phyloP scores from a whole-genome alignment of 305 asterid genomes.

The Solanum hybrid region DNA sequence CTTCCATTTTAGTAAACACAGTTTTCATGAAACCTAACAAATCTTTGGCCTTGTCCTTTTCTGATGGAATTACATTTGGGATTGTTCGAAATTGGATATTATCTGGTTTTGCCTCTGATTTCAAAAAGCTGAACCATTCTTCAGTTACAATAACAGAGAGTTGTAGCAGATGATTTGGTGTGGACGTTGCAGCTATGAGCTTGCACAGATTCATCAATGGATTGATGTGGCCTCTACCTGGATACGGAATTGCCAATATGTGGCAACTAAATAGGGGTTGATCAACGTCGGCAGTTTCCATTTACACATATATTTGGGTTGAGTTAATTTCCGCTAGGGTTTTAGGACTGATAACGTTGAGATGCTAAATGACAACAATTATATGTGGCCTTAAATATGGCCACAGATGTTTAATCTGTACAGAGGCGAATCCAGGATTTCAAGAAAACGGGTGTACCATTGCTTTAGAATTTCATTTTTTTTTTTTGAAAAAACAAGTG shows the following conservation, averaged over 20 bases:
- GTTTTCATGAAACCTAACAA: constrained; percentile 15
- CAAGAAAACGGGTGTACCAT: too few species aligned
- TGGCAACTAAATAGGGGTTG: constrained; percentile 13
- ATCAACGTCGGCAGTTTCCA: neutral
- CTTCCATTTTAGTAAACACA: constrained; percentile 25
- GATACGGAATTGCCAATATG: constrained; percentile 65
- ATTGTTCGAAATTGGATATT: constrained; percentile 31
- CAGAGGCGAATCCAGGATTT: too few species aligned
- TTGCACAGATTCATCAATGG: constrained; percentile 75
- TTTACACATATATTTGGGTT: neutral
- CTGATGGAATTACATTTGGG: constrained; percentile 43
- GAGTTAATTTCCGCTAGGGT: neutral
- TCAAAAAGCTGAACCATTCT: constrained; percentile 58
- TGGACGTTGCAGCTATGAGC: constrained; percentile 16
- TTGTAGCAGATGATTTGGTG: neutral
- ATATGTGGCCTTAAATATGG: neutral
- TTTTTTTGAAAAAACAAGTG: too few species aligned
- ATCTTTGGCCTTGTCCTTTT: constrained; percentile 15
- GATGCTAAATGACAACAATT: neutral
- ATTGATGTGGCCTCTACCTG: constrained; percentile 80
- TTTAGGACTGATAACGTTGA: neutral
- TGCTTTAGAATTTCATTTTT: too few species aligned
- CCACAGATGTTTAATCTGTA: neutral
- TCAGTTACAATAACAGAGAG: constrained; percentile 46
- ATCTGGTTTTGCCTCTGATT: constrained; percentile 17